A percentile compares a stretch with the other conserved stretches of the same genome.
These are phyloP conservation scores for Fusarium sublunatum DNA, from an alignment of 2,329 filamentous ascomycete species.

Conservation along the genomic window DNA sequence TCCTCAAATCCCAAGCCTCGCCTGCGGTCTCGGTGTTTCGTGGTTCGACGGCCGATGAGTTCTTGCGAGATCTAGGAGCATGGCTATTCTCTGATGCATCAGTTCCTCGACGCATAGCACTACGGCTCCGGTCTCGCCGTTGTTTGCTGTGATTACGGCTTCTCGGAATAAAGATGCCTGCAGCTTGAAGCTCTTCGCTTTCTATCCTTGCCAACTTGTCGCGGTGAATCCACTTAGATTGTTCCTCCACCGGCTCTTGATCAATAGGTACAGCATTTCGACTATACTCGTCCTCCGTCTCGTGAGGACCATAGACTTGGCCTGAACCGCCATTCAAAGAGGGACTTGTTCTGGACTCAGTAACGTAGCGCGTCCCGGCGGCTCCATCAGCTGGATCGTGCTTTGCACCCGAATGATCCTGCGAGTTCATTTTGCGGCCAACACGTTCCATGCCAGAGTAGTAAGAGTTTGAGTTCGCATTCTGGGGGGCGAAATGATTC, in stretches of 20 bases:
- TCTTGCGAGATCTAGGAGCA: constrained; percentile 55
- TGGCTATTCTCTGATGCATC: constrained; percentile 48
- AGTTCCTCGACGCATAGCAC: constrained; percentile 50
- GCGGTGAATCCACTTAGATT: constrained; percentile 85
- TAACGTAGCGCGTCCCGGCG: constrained; percentile 35
- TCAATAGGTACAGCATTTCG: constrained; percentile 45
- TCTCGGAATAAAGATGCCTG: constrained; percentile 73
- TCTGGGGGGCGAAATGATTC: constrained; percentile 35
- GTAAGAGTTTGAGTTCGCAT: constrained; percentile 44
- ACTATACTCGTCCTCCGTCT: constrained; percentile 43
- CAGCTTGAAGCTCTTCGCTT: constrained; percentile 81
- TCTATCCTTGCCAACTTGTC: constrained; percentile 87
- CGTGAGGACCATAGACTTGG: constrained; percentile 28
- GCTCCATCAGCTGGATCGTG: constrained; percentile 41
- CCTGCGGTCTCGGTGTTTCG: constrained; percentile 55
- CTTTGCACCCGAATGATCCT: constrained; percentile 47
- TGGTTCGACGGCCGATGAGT: constrained; percentile 56
- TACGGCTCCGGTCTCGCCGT: constrained; percentile 52
- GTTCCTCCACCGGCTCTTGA: constrained; percentile 59
- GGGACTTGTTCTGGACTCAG: constrained; percentile 44
- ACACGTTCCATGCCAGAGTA: constrained; percentile 45
- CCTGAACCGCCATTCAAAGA: constrained; percentile 36
- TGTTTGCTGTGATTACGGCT: constrained; percentile 65
- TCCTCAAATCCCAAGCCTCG: constrained; percentile 76
- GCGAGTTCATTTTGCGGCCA: constrained; percentile 53